These are phyloP conservation scores for Kodamaea sagamina DNA, from an alignment of 805 yeast species.

Conservation along the genomic window DNA sequence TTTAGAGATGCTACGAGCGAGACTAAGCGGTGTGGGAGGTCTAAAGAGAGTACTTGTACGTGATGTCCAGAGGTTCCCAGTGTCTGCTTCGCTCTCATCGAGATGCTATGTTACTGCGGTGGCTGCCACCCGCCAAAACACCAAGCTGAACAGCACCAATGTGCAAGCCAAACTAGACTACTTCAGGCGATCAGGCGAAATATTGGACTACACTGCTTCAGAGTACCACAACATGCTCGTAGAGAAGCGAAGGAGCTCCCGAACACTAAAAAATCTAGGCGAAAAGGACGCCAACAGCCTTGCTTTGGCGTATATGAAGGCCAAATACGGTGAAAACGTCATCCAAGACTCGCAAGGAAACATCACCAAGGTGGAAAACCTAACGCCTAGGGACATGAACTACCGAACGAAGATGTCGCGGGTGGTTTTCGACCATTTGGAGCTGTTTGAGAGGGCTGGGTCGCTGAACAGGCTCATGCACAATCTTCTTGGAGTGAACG, in stretches of 20 bases:
- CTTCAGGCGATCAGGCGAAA: conserved; percentile 32
- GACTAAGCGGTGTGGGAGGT: too few species aligned
- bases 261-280: conserved; percentile 1
- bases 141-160: too few species aligned
- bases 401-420: conserved; percentile 23
- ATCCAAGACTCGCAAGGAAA: conserved; percentile 30
- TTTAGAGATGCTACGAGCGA: conserved; percentile 2
- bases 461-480: neutral
- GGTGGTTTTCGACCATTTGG: conserved; percentile 31
- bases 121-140: too few species aligned
- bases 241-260: conserved; percentile 1
- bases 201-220: conserved; percentile 14
- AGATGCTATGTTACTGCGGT: too few species aligned
- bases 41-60: too few species aligned
- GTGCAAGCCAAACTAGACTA: conserved; percentile 26
- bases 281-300: conserved; percentile 18
- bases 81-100: too few species aligned
- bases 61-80: too few species aligned
- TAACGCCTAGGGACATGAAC: conserved; percentile 27
- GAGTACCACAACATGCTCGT: conserved; percentile 9
- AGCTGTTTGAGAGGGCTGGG: conserved; percentile 20
- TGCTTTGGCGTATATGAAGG: conserved; percentile 30
- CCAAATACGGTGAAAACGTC: conserved; percentile 30
- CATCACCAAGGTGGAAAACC: conserved; percentile 23
- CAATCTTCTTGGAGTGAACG: conserved; percentile 58